phyloP scores from a whole-genome alignment of 164 flowering plant genomes.

The Protea cynaroides region DNA sequence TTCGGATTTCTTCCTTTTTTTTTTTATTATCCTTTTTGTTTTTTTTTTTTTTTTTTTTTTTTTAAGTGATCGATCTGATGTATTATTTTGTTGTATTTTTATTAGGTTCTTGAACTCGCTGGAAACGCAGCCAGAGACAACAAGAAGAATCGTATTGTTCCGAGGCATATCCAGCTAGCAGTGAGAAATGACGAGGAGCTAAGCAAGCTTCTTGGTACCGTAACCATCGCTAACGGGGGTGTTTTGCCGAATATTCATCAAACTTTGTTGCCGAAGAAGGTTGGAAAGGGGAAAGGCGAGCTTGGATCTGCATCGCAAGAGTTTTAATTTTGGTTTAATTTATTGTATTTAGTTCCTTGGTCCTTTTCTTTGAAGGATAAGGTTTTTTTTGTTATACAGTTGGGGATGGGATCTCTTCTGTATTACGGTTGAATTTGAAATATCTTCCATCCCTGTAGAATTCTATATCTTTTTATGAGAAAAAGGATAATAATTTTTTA shows the following conservation, averaged over 20 bases:
- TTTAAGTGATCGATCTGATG: background rate
- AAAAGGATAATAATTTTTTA: background rate
- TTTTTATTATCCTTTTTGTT: too few species aligned
- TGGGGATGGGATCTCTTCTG: conserved; percentile 3
- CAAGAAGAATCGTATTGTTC: conserved; percentile 64
- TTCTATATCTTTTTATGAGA: background rate
- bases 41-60: background rate
- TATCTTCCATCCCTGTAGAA: background rate
- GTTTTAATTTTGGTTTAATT: conserved; percentile 22
- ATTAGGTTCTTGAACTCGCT: conserved; percentile 59
- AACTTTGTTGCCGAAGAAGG: conserved; percentile 48
- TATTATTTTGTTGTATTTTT: background rate
- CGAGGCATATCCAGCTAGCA: conserved; percentile 69
- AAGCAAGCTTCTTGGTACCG: conserved; percentile 57
- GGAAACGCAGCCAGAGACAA: conserved; percentile 72
- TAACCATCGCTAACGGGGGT: conserved; percentile 61
- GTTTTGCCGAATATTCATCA: conserved; percentile 61
- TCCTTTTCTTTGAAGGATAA: background rate
- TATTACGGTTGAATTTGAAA: background rate
- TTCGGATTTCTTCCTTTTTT: background rate
- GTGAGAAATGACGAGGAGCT: conserved; percentile 69
- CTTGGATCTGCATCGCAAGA: conserved; percentile 62
- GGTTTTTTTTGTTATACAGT: background rate
- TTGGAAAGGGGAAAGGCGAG: conserved; percentile 45
- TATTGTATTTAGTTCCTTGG: background rate